Percentiles rank a stretch among this genome's conserved stretches.
phyloP scores from a whole-genome alignment of 1,284 basidiomycete species.

The Cutaneotrichosporon curvatum region DNA sequence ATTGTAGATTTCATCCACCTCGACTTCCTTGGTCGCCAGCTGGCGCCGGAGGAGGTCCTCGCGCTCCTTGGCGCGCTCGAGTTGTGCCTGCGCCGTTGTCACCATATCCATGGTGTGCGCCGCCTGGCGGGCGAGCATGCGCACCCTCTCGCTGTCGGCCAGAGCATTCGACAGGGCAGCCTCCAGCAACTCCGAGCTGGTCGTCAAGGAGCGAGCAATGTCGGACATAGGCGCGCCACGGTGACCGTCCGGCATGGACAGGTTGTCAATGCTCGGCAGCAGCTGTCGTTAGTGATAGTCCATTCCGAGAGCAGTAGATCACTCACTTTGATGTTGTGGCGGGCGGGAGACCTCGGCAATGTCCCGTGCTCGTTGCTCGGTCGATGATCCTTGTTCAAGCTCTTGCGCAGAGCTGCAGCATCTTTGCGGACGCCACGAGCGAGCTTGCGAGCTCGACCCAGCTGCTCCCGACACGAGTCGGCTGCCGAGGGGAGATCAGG shows the following conservation, averaged over 20 bases:
- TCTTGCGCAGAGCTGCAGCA: conserved; percentile 5
- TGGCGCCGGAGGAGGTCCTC: conserved; percentile 68
- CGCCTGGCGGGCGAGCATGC: conserved; percentile 11
- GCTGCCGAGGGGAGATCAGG: conserved; percentile 11
- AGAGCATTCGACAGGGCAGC: conserved; percentile 19
- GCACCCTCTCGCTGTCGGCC: conserved; percentile 22
- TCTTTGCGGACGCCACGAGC: conserved; percentile 7
- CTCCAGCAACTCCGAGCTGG: conserved; percentile 28
- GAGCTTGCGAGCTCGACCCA: conserved; percentile 11
- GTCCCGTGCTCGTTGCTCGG: conserved; percentile 21
- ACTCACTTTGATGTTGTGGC: background rate
- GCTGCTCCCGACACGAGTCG: conserved; percentile 4
- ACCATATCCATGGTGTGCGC: conserved; percentile 55
- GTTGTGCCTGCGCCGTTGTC: conserved; percentile 56
- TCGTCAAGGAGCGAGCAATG: no score
- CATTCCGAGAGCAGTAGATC: no score
- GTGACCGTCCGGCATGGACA: conserved; percentile 7
- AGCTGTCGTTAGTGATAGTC: no score
- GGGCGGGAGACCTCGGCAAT: background rate
- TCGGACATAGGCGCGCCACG: no score
- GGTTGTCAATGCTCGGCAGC: background rate
- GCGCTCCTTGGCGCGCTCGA: conserved; percentile 62
- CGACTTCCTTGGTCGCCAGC: conserved; percentile 64
- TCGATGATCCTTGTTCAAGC: background rate
- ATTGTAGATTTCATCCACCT: conserved; percentile 86